Evolutionary conservation across 257 asterid genomes (phyloP), one percentile per base, ranked within the genome.

Genomic region (Rhazya stricta): DNA sequence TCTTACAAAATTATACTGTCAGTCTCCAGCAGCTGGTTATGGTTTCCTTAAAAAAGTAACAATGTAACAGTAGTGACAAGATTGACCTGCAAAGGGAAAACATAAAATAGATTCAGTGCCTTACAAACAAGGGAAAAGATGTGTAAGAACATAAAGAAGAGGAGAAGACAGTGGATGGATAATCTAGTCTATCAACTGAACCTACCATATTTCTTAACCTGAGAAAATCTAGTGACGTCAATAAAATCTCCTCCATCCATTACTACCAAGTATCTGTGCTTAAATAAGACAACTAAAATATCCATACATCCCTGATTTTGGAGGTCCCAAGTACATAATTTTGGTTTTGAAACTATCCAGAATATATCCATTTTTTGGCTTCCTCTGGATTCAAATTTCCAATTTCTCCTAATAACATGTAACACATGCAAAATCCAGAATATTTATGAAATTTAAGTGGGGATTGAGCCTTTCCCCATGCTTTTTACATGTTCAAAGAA

Each of bases 1-100:
- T 74, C 74, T 77, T 75, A 48, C 79, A 74, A 78, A 75, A 76
- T 43, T 77, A 61, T 43, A 70, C 42, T 51, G 45, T 36, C 77
- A 57, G 72, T 58, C 36, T 25, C 72, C 72, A 39, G 39, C 19
- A 29, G 29, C 56, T 71, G 61, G 45, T 3, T 27, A 74, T 68
- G 42, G 54, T 50, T 69, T 61, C 65, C 57, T 72, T 30, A 11
- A 70, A 48, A 54, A 65, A 71, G 15, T 36, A 42, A 45, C 74
- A 29, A 56, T 61, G 1, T 21, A 63, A 27, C 25, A 29, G 73
- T 7, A 5, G 68, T 72, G 11, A 58, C 70, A 37, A 69, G 56
- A 36, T 46, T n/a, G 39, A 48, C 73, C 81, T 61, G 80, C 79
- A 54, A 36, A 76, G 68, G 76, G 19, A 53, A 27, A 21, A 30